Evolutionary conservation across 2,329 filamentous ascomycete genomes (phyloP).

Genomic region (Blastomyces silverae): DNA sequence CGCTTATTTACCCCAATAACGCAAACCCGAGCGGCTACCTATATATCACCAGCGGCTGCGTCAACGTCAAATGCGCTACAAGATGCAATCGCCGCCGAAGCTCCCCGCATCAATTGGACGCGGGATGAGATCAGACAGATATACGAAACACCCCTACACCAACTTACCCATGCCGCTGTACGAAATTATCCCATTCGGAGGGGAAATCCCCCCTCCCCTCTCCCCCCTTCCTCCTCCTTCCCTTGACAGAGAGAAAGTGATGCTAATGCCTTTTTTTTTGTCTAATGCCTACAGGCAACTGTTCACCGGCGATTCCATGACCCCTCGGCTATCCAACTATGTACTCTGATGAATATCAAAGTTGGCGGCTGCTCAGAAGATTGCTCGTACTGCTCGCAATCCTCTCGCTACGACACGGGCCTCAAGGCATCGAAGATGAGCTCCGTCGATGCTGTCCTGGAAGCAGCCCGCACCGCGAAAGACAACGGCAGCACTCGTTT

Average conservation of each 20-base stretch:
- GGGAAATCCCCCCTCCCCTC: neutral
- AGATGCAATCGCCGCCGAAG: slow-evolving; percentile 33
- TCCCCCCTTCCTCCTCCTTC: too few species aligned
- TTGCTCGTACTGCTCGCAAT: slow-evolving; percentile 88
- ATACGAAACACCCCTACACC: slow-evolving; percentile 74
- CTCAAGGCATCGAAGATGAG: slow-evolving; percentile 73
- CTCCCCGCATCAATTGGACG: slow-evolving; percentile 68
- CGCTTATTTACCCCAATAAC: neutral
- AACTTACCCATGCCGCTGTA: slow-evolving; percentile 68
- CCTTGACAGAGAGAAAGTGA: neutral
- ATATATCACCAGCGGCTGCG: slow-evolving; percentile 22
- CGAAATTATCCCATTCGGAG: neutral
- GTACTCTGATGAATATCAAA: slow-evolving; percentile 95
- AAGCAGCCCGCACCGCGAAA: slow-evolving; percentile 68
- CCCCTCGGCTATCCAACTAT: slow-evolving; percentile 78
- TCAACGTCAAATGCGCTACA: slow-evolving; percentile 31
- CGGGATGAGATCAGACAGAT: slow-evolving; percentile 73
- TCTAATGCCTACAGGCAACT: slow-evolving; percentile 50
- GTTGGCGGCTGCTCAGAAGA: slow-evolving; percentile 88
- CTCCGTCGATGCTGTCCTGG: slow-evolving; percentile 71
- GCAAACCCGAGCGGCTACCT: slow-evolving; percentile 28
- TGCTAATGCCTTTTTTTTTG: neutral
- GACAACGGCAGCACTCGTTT: slow-evolving; percentile 82
- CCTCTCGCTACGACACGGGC: slow-evolving; percentile 70
- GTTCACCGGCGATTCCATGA: slow-evolving; percentile 82